phyloP scores from a whole-genome alignment of 2,329 filamentous ascomycete genomes.

The Blastomyces gilchristii region DNA sequence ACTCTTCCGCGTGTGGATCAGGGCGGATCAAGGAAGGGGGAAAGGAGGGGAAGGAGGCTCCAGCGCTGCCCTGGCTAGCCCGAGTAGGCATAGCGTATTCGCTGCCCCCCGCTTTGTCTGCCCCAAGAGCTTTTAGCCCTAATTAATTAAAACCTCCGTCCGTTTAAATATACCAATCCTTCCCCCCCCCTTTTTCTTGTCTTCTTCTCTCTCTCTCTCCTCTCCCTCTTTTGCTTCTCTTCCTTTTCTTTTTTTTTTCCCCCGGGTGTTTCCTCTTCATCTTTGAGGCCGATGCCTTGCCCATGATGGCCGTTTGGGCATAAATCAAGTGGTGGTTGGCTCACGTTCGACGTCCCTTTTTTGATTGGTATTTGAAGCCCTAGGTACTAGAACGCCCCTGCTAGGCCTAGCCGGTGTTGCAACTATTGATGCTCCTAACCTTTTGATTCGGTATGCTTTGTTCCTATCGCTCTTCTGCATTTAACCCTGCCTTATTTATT shows the following conservation, averaged over 20 bases:
- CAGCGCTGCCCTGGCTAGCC: neutral
- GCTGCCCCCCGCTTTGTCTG: neutral
- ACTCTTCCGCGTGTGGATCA: neutral
- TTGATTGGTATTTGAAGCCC: neutral
- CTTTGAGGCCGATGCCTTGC: neutral
- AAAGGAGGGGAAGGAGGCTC: neutral
- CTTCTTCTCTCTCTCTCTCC: slow-evolving; percentile 5
- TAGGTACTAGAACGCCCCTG: neutral
- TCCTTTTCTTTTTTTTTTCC: slow-evolving; percentile 1
- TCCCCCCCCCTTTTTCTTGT: neutral
- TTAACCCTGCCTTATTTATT: neutral
- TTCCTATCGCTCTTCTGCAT: neutral
- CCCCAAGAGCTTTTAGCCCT: neutral
- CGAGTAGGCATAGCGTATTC: neutral
- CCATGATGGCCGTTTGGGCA: neutral
- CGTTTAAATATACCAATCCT: neutral
- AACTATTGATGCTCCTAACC: neutral
- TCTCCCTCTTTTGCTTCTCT: slow-evolving; percentile 3
- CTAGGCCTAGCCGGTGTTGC: neutral
- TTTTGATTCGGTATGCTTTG: slow-evolving; percentile 2
- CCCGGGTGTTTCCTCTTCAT: neutral
- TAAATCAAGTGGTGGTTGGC: neutral
- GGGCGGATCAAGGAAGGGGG: neutral
- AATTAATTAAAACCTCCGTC: neutral
- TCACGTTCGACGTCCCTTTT: neutral